Base-by-base conservation (phyloP, 192 early-diverging fungal species). In the Mortierella hygrophila region DNA sequence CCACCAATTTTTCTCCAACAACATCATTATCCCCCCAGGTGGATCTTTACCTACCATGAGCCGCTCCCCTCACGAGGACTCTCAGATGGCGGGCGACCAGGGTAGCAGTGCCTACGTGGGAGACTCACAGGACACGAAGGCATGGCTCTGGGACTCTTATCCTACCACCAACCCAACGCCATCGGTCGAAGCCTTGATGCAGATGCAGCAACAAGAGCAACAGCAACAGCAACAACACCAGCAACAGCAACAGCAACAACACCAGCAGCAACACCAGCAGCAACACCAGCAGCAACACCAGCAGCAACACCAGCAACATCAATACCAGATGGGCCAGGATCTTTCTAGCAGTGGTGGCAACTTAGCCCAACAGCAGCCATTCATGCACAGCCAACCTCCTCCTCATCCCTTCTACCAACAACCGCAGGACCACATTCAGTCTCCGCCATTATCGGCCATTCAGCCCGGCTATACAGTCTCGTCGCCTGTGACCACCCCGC, bases 141-240 rank as follows among this genome's bases (percentile, higher is more conserved):
- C 75, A 10, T 68, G 57, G 60, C 40, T 68, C 13, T 82, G 81
- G 81, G 81, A 77, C 20, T 71, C 76, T 1, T 82, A 77, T 38
- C 71, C 81, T 13, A 77, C 69, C 15, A 77, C 81, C 0, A 82
- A 82, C 49, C 52, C 81, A 18, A 74, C 81, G 6, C 81, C 81
- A 0, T 72, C 75, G 4, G 42, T 82, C 2, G 81, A 82, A 20
- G 57, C 47, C n/a, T 40, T 82, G 46, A 77, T 78, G 70, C 70
- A 82, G 32, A 76, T 77, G 41, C 81, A 82, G 29, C 75, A 82
- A 52, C 80, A 76, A 38, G 47, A 81, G 54, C 80, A 80, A 35
- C 76, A 77, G 32, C 46, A 49, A 49, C 79, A 69, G 38, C 29
- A 68, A 8, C 46, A 79, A 7, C 78, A 79, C 3, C 78, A 79